Base-by-base conservation (phyloP, 805 yeast genomes). In the Suhomyces canberraensis region DNA sequence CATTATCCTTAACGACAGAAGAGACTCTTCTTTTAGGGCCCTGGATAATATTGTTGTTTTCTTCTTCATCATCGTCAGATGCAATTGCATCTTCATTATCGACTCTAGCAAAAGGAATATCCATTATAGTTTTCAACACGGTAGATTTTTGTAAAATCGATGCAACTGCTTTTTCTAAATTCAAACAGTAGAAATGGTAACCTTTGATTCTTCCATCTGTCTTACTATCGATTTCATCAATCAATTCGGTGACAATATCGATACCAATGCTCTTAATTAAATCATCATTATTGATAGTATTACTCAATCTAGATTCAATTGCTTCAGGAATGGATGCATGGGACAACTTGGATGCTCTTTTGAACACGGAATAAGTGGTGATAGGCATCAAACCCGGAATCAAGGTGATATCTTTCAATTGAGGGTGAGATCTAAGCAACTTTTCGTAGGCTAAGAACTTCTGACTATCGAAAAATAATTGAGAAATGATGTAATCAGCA, bases 371-470 rank as follows among this genome's bases (percentile, higher is more conserved):
- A 60, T 76, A 87, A 2, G 95, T 88, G 51, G 88, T 87, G 30
- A 90, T 81, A 9, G 97, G 97, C 87, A 90, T 83, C 47, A 90
- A 65, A 1, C 96, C 97, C 0, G 97, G 96, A 29, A 89, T 73
- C 26, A 90, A 64, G 9, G 84, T 75, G 19, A 83, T 61, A 27
- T 69, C 66, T 24, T 54, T 51, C 37, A 77, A 65, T 28, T 60
- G 61, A 0, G 66, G 60, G 13, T 64, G 47, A 26, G 60, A 49
- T 41, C 78, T 69, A 30, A 81, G 69, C 33, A 65, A 40, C 40
- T 62, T 52, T 45, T 86, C 91, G 60, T 82, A 93, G 2, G 58
- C 56, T 17, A 87, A 50, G 57, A 85, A 89, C 56, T 83, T 83
- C 35, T 76, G 78, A n/a, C 79, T 84, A 58, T 91, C 96, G 56